Evolutionary conservation across 2,329 filamentous ascomycete genomes (phyloP).

Genomic region (Fusarium sterilihyphosum): DNA sequence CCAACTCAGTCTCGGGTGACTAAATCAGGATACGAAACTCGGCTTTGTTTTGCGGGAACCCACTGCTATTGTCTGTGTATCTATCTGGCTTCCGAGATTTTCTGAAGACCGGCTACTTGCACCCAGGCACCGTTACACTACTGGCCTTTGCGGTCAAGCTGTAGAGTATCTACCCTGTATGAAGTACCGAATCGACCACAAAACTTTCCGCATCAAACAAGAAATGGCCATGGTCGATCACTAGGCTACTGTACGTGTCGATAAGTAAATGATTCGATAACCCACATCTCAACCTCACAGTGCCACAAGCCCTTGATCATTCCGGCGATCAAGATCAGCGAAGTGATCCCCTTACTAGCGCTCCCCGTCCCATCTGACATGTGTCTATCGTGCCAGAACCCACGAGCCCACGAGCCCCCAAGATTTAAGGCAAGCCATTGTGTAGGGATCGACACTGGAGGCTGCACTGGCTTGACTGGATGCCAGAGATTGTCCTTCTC

Average conservation of each 20-base stretch:
- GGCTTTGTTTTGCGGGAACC: constrained; percentile 21
- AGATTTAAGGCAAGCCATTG: constrained; percentile 37
- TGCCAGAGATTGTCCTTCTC: constrained; percentile 13
- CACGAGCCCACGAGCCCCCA: constrained; percentile 37
- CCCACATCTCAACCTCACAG: constrained; percentile 21
- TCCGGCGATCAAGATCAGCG: constrained; percentile 43
- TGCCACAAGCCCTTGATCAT: not conserved
- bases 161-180: constrained; percentile 2
- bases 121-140: constrained; percentile 26
- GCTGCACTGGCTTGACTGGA: constrained; percentile 14
- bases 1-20: not conserved
- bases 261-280: constrained; percentile 31
- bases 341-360: constrained; percentile 37
- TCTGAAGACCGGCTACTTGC: constrained; percentile 20
- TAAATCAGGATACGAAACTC: constrained; percentile 38
- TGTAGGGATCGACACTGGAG: constrained; percentile 37
- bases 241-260: not conserved
- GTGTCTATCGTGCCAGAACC: constrained; percentile 42
- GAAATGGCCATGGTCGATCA: not conserved
- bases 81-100: constrained; percentile 2
- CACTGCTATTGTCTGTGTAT: constrained; percentile 19
- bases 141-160: not conserved
- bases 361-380: constrained; percentile 41
- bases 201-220: constrained; percentile 1
- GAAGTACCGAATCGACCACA: not conserved